Evolutionary conservation across 2,329 filamentous ascomycete species (phyloP).

Genomic region (Pseudogymnoascus sp.): DNA sequence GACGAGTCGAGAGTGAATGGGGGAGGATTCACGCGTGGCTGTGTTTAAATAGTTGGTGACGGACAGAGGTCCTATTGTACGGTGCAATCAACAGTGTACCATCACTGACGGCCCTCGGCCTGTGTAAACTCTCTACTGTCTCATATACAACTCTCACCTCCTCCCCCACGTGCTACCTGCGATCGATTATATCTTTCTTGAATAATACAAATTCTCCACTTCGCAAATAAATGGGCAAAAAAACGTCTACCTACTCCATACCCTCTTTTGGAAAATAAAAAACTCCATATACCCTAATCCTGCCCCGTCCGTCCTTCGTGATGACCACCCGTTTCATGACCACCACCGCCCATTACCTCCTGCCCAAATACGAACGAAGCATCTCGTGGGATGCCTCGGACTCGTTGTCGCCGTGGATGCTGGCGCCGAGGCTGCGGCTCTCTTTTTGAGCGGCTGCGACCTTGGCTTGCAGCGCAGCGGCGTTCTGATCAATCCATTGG

Average conservation of each 20-base stretch:
- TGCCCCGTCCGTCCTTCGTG: not conserved
- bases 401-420: conserved; percentile 49
- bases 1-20: not conserved
- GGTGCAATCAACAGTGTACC: not conserved
- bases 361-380: conserved; percentile 78
- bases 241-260: not conserved
- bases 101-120: not conserved
- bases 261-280: not conserved
- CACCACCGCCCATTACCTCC: conserved; percentile 41
- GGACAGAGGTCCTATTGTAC: not conserved
- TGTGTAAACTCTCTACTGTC: conserved; percentile 4
- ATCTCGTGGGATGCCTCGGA: conserved; percentile 75
- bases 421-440: conserved; percentile 49
- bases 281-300: conserved; percentile 3
- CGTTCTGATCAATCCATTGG: conserved; percentile 86
- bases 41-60: not conserved
- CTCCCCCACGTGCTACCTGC: not conserved
- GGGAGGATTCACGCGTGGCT: not conserved
- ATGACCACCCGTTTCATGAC: conserved; percentile 3
- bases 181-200: not conserved
- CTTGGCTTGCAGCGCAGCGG: conserved; percentile 72
- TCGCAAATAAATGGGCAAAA: not conserved
- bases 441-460: conserved; percentile 76
- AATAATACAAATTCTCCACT: conserved; percentile 3
- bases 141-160: not conserved